These are phyloP conservation scores for Rhizopogon vesiculosus DNA, from an alignment of 768 basidiomycete species.

Conservation along the genomic window DNA sequence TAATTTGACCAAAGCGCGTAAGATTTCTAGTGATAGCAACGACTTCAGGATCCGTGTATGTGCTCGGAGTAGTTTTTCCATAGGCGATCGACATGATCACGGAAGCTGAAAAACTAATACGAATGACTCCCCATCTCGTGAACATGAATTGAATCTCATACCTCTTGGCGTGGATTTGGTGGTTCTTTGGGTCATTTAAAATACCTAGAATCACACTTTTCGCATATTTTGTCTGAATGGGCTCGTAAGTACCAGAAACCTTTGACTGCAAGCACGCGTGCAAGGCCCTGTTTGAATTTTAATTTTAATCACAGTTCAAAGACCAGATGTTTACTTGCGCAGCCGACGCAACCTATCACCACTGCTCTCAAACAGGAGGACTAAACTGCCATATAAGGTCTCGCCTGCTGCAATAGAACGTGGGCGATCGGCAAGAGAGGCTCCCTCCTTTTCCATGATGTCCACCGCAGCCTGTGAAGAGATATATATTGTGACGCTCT, in stretches of 20 bases:
- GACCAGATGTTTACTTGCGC: neutral
- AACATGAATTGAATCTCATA: neutral
- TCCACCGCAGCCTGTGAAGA: constrained; percentile 35
- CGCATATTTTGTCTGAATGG: constrained; percentile 28
- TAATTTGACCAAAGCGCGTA: constrained; percentile 19
- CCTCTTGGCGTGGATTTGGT: constrained; percentile 30
- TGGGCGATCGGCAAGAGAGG: constrained; percentile 30
- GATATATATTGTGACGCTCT: neutral
- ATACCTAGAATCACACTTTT: constrained; percentile 31
- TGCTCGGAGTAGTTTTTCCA: constrained; percentile 34
- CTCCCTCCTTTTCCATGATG: constrained; percentile 36
- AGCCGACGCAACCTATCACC: constrained; percentile 28
- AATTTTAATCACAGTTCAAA: neutral
- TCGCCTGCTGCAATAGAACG: constrained; percentile 30
- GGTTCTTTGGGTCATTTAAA: constrained; percentile 25
- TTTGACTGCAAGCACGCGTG: constrained; percentile 31
- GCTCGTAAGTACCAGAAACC: constrained; percentile 26
- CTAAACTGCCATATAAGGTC: constrained; percentile 28
- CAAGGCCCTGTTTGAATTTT: constrained; percentile 18
- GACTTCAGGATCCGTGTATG: constrained; percentile 33
- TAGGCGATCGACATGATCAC: constrained; percentile 35
- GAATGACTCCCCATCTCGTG: neutral
- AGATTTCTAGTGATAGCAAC: constrained; percentile 21
- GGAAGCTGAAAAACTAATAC: constrained; percentile 32
- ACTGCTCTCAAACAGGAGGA: constrained; percentile 18